Percentiles rank a stretch among this genome's conserved stretches.
Conservation (phyloP, 73 alveolate species). For the Tetrahymena borealis region DNA sequence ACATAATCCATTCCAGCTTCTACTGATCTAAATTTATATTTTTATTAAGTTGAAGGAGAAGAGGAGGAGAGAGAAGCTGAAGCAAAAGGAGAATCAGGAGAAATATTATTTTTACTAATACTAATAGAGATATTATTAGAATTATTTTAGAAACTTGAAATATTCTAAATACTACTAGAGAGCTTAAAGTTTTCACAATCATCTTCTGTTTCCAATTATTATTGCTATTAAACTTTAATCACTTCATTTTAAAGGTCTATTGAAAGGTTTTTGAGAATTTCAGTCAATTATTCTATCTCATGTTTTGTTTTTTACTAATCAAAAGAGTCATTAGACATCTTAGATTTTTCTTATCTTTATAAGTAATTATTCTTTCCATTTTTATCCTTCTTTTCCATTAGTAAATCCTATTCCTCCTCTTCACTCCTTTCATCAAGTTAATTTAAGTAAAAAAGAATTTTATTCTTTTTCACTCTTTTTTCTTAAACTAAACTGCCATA, state of each 20-base stretch:
- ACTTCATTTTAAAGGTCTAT: background rate
- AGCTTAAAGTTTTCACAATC: background rate
- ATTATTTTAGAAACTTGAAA: background rate
- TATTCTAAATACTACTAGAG: no score
- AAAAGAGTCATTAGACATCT: background rate
- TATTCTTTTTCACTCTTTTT: background rate
- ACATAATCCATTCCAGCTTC: constrained; percentile 1
- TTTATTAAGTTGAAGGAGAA: no score
- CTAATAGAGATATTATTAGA: background rate
- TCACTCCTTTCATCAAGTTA: background rate
- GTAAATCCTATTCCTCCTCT: background rate
- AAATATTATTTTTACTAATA: background rate
- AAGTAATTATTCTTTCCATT: background rate
- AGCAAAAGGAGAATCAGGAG: background rate
- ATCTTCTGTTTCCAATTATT: background rate
- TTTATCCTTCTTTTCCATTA: background rate
- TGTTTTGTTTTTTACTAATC: background rate
- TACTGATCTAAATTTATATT: background rate
- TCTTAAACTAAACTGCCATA: background rate
- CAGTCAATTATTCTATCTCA: background rate
- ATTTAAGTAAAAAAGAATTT: background rate
- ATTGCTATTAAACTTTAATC: background rate
- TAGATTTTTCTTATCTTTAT: background rate
- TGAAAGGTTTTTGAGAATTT: background rate
- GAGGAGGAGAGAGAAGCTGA: background rate